Conservation (phyloP, 441 rosid genomes). For the Corymbia citriodora region DNA sequence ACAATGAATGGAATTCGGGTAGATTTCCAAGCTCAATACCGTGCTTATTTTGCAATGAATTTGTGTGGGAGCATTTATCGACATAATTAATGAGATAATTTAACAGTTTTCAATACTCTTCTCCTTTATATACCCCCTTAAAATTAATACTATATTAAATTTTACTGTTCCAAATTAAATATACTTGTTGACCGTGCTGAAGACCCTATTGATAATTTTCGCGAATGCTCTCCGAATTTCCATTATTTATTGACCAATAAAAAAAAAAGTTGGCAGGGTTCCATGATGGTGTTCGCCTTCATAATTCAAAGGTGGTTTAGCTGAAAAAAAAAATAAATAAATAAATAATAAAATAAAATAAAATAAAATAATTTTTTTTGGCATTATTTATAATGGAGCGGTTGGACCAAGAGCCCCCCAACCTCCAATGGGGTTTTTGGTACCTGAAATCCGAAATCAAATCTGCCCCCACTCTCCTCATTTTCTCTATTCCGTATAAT, state of each 20-base stretch:
- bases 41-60: background rate
- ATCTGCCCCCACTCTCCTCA: background rate
- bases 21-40: background rate
- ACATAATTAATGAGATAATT: background rate
- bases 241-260: background rate
- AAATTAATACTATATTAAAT: background rate
- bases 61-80: background rate
- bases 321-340: background rate
- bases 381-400: background rate
- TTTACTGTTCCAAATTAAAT: background rate
- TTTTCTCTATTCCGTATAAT: background rate
- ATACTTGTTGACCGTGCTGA: background rate
- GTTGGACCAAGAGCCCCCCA: background rate
- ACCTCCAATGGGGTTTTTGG: background rate
- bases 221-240: background rate
- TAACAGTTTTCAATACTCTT: background rate
- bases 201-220: background rate
- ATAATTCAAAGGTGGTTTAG: background rate
- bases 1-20: background rate
- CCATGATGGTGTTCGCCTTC: background rate
- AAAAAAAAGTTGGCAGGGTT: background rate
- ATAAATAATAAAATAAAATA: background rate
- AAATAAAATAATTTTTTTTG: background rate
- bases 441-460: background rate
- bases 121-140: no score